Conservation (phyloP, 768 basidiomycete genomes). For the Brasilioporus rufonigricans region DNA sequence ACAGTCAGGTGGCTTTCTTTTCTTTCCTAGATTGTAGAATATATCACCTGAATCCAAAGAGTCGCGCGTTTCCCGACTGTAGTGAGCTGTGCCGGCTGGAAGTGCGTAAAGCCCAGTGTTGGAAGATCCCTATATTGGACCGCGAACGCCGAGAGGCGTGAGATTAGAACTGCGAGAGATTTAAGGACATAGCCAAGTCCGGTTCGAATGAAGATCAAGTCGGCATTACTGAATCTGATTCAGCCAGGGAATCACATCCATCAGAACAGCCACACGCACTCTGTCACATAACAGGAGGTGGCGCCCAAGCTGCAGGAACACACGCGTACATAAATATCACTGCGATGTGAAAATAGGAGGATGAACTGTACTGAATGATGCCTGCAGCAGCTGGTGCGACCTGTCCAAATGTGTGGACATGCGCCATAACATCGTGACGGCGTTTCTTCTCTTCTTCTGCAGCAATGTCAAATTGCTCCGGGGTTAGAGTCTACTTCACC, state of each 20-base stretch:
- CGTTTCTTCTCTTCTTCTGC: conserved; percentile 96
- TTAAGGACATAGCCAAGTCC: conserved; percentile 81
- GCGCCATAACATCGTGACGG: conserved; percentile 99
- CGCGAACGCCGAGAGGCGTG: conserved; percentile 83
- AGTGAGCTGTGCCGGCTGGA: conserved; percentile 97
- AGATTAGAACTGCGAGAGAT: conserved; percentile 89
- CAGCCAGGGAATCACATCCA: conserved; percentile 8
- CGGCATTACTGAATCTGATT: conserved; percentile 74
- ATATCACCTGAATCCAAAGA: conserved; percentile 85
- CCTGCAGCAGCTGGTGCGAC: conserved; percentile 94
- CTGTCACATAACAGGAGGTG: conserved; percentile 98
- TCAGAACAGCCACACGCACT: conserved; percentile 51
- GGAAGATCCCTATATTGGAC: conserved; percentile 83
- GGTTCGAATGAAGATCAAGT: conserved; percentile 92
- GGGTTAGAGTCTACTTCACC: conserved; percentile 67
- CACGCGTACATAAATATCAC: conserved; percentile 10
- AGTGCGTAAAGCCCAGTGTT: conserved; percentile 97
- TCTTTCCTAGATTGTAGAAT: background rate
- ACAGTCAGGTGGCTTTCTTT: background rate
- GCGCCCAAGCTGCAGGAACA: conserved; percentile 70
- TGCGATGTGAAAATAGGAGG: conserved; percentile 3
- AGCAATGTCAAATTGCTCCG: conserved; percentile 87
- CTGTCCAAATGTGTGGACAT: conserved; percentile 94
- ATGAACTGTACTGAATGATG: conserved; percentile 78
- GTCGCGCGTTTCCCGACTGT: conserved; percentile 98